phyloP scores from a whole-genome alignment of 164 flowering plant genomes.

The Santalum album region DNA sequence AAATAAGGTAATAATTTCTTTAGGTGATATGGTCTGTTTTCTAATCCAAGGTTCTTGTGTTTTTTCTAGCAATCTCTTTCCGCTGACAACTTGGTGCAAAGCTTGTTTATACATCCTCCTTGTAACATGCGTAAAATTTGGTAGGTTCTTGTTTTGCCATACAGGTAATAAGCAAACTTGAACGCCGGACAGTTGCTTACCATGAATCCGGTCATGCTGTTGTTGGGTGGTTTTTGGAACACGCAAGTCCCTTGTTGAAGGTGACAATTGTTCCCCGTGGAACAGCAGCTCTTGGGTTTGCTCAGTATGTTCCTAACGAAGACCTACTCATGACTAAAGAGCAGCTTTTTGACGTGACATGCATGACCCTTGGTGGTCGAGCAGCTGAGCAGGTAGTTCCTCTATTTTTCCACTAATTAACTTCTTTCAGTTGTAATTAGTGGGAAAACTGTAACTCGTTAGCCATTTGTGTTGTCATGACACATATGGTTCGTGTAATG shows the following conservation, averaged over 20 bases:
- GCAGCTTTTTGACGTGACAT: constrained; percentile 93
- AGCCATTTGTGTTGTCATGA: no score
- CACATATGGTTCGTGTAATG: no score
- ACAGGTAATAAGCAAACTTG: constrained; percentile 91
- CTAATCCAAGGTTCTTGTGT: no score
- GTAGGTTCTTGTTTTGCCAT: no score
- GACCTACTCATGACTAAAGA: constrained; percentile 92
- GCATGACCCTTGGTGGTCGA: constrained; percentile 97
- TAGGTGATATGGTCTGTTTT: neutral
- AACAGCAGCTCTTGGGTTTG: constrained; percentile 91
- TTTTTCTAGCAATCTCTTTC: no score
- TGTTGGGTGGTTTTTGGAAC: constrained; percentile 86
- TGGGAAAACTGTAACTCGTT: no score
- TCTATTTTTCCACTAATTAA: neutral
- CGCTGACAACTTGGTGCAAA: no score
- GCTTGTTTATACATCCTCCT: no score
- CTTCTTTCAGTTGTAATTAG: no score
- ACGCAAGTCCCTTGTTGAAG: constrained; percentile 81
- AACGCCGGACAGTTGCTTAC: constrained; percentile 83
- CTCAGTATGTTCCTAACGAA: constrained; percentile 94
- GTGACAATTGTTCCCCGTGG: constrained; percentile 98
- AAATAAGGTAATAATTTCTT: constrained; percentile 44
- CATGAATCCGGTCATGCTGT: constrained; percentile 98
- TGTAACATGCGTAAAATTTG: no score
- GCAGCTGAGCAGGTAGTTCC: constrained; percentile 87